Conservation (phyloP, 768 basidiomycete species). For the Terana coerulea region DNA sequence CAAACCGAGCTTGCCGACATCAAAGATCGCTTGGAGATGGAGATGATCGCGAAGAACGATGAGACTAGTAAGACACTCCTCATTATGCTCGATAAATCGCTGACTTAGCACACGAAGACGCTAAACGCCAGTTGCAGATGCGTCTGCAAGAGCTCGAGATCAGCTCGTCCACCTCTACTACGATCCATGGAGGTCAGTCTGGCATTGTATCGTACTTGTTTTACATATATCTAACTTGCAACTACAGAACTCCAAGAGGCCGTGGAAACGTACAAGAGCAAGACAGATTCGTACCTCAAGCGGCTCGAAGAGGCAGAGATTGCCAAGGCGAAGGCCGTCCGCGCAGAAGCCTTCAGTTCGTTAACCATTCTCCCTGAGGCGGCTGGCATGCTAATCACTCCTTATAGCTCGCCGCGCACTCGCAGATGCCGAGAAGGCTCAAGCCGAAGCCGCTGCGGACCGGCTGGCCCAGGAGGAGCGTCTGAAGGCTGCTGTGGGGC, state of each 20-base stretch:
- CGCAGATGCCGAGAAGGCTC: slow-evolving; percentile 56
- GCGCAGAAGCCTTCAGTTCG: slow-evolving; percentile 60
- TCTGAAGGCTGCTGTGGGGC: slow-evolving; percentile 46
- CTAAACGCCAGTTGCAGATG: slow-evolving; percentile 55
- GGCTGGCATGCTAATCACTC: not conserved
- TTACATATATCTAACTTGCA: not conserved
- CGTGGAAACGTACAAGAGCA: slow-evolving; percentile 61
- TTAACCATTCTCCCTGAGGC: not conserved
- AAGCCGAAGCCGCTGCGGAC: slow-evolving; percentile 47
- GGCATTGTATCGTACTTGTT: not conserved
- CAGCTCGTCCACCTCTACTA: slow-evolving; percentile 51
- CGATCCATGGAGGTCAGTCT: slow-evolving; percentile 51
- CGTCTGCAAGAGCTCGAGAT: slow-evolving; percentile 64
- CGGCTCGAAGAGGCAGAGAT: slow-evolving; percentile 68
- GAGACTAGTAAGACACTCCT: slow-evolving; percentile 41
- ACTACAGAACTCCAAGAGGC: slow-evolving; percentile 56
- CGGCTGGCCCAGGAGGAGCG: slow-evolving; percentile 48
- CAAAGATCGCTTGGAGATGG: slow-evolving; percentile 53
- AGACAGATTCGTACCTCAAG: slow-evolving; percentile 53
- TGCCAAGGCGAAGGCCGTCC: slow-evolving; percentile 58
- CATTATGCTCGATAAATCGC: not conserved
- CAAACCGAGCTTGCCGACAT: slow-evolving; percentile 50
- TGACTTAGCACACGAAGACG: slow-evolving; percentile 33
- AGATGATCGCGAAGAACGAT: slow-evolving; percentile 51
- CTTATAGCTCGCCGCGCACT: slow-evolving; percentile 55